Base-by-base conservation (phyloP, 192 early-diverging fungal genomes). In the Haplosporangium gracile region DNA sequence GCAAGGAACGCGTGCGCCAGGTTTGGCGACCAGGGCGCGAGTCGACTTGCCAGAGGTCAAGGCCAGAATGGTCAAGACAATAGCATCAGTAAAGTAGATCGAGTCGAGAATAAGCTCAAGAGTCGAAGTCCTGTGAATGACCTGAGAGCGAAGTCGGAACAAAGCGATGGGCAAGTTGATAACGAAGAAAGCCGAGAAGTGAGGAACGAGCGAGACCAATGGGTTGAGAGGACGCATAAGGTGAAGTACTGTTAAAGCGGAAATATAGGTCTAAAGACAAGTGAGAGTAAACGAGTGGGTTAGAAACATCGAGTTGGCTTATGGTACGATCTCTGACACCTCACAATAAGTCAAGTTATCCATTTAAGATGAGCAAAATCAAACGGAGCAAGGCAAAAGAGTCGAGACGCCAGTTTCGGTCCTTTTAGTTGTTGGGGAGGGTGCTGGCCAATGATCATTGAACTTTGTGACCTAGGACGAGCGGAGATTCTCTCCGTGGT, bases 141-240 rank as follows among this genome's bases (percentile, higher is more conserved):
- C 38, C 75, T 86, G 84, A 22, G 79, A 74, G 29, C 84, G 84
- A 49, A 86, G 76, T 36, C 84, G 73, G 79, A 86, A 78, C 16
- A 86, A 68, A 22, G 84, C 84, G 40, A 86, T 70, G 1, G 84
- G 84, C 38, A 86, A 39, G 68, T 86, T 86, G 84, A 86, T 39
- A 51, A 86, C 74, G 53, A 86, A 86, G 42, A 86, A 81, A 6
- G 39, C 60, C 49, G 84, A 80, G n/a, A 86, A 86, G 60, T 86
- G 76, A 34, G 84, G 79, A 22, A 79, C 81, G 42, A 86, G 71
- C 32, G 84, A 86, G 39, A 86, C 75, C 76, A 81, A 51, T n/a
- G 84, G 84, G 68, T 86, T 86, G 72, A 86, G 79, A 10, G 84
- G 84, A 36, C 84, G 69, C 34, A 86, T 26, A 39, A 86, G 51